phyloP scores from a whole-genome alignment of 2,329 filamentous ascomycete genomes.

The Curvularia eragrostidis region DNA sequence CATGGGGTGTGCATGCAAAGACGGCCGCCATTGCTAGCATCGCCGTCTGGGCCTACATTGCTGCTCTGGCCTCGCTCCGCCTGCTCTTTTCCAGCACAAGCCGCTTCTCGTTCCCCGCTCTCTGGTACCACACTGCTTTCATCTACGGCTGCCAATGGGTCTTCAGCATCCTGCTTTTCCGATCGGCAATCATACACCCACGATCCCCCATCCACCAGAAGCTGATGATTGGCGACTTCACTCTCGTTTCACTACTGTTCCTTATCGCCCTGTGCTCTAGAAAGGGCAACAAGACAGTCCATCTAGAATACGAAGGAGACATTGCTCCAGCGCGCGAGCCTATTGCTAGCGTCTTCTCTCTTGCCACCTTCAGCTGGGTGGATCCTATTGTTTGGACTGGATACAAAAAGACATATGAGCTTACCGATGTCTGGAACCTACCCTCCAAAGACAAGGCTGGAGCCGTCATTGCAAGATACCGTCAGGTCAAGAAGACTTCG shows the following conservation, averaged over 20 bases:
- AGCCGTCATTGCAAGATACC: slow-evolving; percentile 79
- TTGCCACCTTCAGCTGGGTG: slow-evolving; percentile 89
- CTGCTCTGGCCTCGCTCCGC: slow-evolving; percentile 74
- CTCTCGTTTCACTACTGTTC: slow-evolving; percentile 75
- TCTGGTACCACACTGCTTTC: slow-evolving; percentile 92
- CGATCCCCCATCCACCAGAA: slow-evolving; percentile 66
- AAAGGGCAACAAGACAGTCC: slow-evolving; percentile 88
- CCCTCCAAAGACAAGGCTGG: slow-evolving; percentile 87
- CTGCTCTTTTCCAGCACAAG: slow-evolving; percentile 67
- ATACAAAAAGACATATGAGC: slow-evolving; percentile 82
- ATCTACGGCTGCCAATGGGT: slow-evolving; percentile 87
- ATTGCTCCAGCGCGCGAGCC: slow-evolving; percentile 88
- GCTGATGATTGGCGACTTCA: slow-evolving; percentile 76
- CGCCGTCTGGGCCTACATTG: slow-evolving; percentile 79
- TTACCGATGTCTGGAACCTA: slow-evolving; percentile 91
- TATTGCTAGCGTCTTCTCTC: slow-evolving; percentile 84
- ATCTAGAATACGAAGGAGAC: slow-evolving; percentile 86
- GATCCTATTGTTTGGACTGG: slow-evolving; percentile 88
- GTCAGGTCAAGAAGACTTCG: slow-evolving; percentile 82
- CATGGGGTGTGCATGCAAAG: slow-evolving; percentile 65
- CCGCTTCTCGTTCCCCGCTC: slow-evolving; percentile 70
- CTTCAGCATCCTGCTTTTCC: slow-evolving; percentile 76
- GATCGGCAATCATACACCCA: slow-evolving; percentile 82
- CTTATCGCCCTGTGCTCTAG: slow-evolving; percentile 79
- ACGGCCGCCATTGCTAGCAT: slow-evolving; percentile 71